Percentiles rank a stretch among this genome's conserved stretches.
Evolutionary conservation across 1,284 basidiomycete genomes (phyloP).

Genomic region (Leccinum angustisporum): DNA sequence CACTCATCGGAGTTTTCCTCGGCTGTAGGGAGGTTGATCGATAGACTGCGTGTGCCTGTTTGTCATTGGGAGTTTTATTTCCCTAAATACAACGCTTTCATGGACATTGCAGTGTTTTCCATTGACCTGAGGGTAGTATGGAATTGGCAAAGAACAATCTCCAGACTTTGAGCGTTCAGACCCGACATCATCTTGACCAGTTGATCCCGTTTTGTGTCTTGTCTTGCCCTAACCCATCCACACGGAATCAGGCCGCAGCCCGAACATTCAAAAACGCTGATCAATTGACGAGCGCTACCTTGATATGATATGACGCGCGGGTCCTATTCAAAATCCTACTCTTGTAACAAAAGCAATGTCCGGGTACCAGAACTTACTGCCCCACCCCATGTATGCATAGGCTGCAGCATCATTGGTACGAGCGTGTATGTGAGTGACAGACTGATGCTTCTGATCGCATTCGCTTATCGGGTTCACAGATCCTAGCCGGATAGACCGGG

Average conservation of each 20-base stretch:
- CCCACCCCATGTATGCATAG: no score
- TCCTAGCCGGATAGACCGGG: no score
- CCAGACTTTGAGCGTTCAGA: neutral
- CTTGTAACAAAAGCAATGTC: no score
- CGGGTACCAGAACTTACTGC: no score
- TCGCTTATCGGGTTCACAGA: neutral
- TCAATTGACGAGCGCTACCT: neutral
- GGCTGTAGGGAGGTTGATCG: conserved; percentile 38
- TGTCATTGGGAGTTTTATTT: conserved; percentile 8
- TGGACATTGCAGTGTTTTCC: neutral
- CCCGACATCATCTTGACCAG: neutral
- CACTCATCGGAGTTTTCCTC: neutral
- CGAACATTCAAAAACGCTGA: neutral
- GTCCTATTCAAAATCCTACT: neutral
- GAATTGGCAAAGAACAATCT: neutral
- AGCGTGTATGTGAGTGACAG: no score
- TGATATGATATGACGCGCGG: neutral
- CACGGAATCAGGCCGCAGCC: neutral
- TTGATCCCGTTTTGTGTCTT: neutral
- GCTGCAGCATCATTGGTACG: no score
- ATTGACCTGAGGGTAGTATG: neutral
- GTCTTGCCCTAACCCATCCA: neutral
- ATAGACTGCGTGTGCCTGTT: conserved; percentile 22
- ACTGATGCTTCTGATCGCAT: neutral
- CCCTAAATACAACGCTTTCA: conserved; percentile 11